Conservation (phyloP, 2,329 filamentous ascomycete genomes). For the Amesomyces nigricolor region DNA sequence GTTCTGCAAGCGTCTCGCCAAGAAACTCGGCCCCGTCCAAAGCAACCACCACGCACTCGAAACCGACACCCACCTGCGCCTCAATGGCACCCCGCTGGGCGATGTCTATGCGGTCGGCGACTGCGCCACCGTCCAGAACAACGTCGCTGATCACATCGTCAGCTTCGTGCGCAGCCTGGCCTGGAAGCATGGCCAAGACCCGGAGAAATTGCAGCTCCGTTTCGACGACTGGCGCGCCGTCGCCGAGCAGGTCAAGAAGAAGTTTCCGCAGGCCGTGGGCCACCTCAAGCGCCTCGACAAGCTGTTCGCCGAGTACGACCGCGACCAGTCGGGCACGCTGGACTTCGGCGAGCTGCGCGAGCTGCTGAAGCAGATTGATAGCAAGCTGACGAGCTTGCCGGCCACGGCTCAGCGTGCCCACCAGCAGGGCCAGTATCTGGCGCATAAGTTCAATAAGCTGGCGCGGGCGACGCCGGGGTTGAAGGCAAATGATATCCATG, state of each 20-base stretch:
- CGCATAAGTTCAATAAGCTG: slow-evolving; percentile 88
- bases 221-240: slow-evolving; percentile 86
- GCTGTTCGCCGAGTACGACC: slow-evolving; percentile 88
- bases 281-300: slow-evolving; percentile 86
- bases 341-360: slow-evolving; percentile 90
- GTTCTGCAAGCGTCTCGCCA: slow-evolving; percentile 69
- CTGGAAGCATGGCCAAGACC: slow-evolving; percentile 87
- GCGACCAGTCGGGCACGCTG: slow-evolving; percentile 85
- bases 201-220: slow-evolving; percentile 76
- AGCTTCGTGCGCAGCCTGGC: slow-evolving; percentile 83
- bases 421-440: slow-evolving; percentile 91
- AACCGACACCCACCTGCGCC: slow-evolving; percentile 85
- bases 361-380: slow-evolving; percentile 86
- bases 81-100: slow-evolving; percentile 82
- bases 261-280: slow-evolving; percentile 83
- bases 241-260: slow-evolving; percentile 74
- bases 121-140: slow-evolving; percentile 95
- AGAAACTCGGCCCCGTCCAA: slow-evolving; percentile 70
- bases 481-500: slow-evolving; percentile 70
- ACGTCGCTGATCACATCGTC: slow-evolving; percentile 84
- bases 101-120: slow-evolving; percentile 97
- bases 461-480: slow-evolving; percentile 71
- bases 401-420: slow-evolving; percentile 95
- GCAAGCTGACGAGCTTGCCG: slow-evolving; percentile 86
- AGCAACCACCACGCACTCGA: slow-evolving; percentile 88